Conservation (phyloP, 176 grass and related monocot genomes). For the Zoysia japonica region DNA sequence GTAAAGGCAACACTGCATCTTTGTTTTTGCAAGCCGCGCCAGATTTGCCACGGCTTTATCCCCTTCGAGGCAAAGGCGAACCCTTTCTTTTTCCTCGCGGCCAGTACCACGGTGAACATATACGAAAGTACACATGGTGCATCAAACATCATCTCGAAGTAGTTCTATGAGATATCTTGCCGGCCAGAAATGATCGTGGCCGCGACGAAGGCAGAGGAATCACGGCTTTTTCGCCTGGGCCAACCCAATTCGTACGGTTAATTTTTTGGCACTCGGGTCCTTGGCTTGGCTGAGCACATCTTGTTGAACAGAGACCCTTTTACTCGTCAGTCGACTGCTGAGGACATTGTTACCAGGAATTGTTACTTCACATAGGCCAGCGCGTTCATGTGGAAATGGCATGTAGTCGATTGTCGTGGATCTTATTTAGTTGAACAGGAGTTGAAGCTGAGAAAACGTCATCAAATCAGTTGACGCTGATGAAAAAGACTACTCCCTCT, state of each 20-base stretch:
- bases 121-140: background rate
- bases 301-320: no score
- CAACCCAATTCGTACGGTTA: background rate
- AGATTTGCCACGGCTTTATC: background rate
- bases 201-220: background rate
- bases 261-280: background rate
- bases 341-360: no score
- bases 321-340: no score
- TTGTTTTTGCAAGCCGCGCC: no score
- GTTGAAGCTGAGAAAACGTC: no score
- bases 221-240: background rate
- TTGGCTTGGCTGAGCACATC: background rate
- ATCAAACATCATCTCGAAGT: background rate
- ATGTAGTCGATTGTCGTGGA: no score
- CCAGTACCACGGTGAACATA: background rate
- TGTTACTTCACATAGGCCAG: no score
- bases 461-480: no score
- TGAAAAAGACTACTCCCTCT: no score
- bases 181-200: background rate
- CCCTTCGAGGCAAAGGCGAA: background rate
- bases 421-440: no score
- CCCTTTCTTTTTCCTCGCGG: background rate
- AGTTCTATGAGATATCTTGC: conserved; percentile 20
- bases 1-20: no score
- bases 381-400: no score